Conservation (phyloP, 2,329 filamentous ascomycete genomes). For the Bipolaris zeicola region DNA sequence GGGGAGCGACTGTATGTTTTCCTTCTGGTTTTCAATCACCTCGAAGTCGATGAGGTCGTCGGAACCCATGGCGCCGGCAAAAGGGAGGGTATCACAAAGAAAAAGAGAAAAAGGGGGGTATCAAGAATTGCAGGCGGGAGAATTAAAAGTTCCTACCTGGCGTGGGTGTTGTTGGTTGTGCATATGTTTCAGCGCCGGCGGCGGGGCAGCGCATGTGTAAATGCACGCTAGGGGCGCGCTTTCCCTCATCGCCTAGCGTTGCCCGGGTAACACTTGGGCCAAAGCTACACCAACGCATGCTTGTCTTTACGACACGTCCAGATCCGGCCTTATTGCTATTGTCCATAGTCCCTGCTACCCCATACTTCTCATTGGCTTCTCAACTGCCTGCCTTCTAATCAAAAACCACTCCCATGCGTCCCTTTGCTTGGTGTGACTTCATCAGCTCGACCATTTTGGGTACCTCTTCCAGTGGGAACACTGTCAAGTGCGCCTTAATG, state of each 20-base stretch:
- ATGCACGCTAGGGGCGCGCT: slow-evolving; percentile 21
- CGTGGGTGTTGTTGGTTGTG: slow-evolving; percentile 25
- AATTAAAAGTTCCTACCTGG: slow-evolving; percentile 17
- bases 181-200: slow-evolving; percentile 15
- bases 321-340: background rate
- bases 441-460: slow-evolving; percentile 46
- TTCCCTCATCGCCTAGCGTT: slow-evolving; percentile 25
- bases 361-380: background rate
- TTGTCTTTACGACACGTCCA: background rate
- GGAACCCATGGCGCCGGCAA: slow-evolving; percentile 47
- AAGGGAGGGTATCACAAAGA: slow-evolving; percentile 36
- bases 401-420: slow-evolving; percentile 41
- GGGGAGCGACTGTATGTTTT: slow-evolving; percentile 94
- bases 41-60: slow-evolving; percentile 71
- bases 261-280: slow-evolving; percentile 18
- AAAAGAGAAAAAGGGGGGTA: slow-evolving; percentile 19
- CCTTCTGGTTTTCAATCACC: slow-evolving; percentile 94
- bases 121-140: slow-evolving; percentile 2
- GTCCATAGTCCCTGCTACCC: no score
- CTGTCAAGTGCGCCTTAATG: slow-evolving; percentile 38
- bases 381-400: slow-evolving; percentile 9
- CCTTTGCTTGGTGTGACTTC: slow-evolving; percentile 38
- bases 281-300: background rate
- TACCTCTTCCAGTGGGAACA: slow-evolving; percentile 39
- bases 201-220: slow-evolving; percentile 26